phyloP scores from a whole-genome alignment of 2,329 filamentous ascomycete genomes.

The Aspergillus felis region DNA sequence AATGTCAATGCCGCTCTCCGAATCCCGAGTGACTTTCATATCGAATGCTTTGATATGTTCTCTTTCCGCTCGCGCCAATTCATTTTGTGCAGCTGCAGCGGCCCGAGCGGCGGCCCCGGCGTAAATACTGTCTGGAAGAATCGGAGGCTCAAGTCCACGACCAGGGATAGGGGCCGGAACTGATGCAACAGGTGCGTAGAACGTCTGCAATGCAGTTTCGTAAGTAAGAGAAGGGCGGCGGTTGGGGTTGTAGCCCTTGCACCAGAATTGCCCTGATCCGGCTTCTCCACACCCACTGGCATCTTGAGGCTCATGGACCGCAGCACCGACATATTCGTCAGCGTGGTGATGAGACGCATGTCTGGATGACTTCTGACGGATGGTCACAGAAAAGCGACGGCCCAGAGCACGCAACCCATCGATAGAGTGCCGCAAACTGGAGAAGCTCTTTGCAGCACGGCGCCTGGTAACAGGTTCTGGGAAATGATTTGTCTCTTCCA shows the following conservation, averaged over 20 bases:
- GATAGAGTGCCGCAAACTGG: constrained; percentile 39
- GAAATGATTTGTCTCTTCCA: constrained; percentile 33
- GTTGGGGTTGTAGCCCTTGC: constrained; percentile 27
- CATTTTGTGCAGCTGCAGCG: constrained; percentile 49
- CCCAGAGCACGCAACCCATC: constrained; percentile 39
- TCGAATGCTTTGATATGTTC: constrained; percentile 30
- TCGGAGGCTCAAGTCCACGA: constrained; percentile 35
- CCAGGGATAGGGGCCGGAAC: constrained; percentile 33
- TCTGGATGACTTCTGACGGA: constrained; percentile 36
- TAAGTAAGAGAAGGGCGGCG: constrained; percentile 35
- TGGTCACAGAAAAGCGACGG: constrained; percentile 38
- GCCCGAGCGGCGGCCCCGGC: constrained; percentile 45
- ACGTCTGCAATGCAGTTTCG: constrained; percentile 31
- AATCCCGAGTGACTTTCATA: constrained; percentile 34
- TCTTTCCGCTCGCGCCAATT: constrained; percentile 31
- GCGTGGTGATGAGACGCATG: constrained; percentile 17
- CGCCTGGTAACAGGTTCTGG: constrained; percentile 29
- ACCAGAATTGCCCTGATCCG: constrained; percentile 23
- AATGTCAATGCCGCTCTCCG: constrained; percentile 49
- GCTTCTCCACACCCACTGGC: constrained; percentile 23
- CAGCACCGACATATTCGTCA: constrained; percentile 12
- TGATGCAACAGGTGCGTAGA: constrained; percentile 28
- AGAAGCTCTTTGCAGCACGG: constrained; percentile 40
- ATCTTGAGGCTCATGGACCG: constrained; percentile 17
- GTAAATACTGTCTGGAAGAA: constrained; percentile 37